A percentile compares a stretch with the other conserved stretches of the same genome.
phyloP scores from a whole-genome alignment of 1,284 basidiomycete species.

The Porodaedalea pini region DNA sequence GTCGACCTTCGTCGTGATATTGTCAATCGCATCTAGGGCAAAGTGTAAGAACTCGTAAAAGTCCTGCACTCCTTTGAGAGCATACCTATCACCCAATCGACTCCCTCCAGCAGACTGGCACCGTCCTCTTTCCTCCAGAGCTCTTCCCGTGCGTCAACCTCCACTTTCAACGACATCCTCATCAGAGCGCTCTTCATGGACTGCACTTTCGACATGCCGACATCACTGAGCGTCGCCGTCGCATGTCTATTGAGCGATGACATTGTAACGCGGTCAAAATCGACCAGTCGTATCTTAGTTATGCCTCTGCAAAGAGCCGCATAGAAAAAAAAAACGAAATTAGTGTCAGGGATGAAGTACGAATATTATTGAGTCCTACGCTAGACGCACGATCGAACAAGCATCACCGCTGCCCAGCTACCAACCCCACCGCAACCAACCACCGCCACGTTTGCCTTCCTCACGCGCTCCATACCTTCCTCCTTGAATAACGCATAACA shows the following conservation, averaged over 20 bases:
- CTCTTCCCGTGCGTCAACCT: constrained; percentile 80
- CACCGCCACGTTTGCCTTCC: constrained; percentile 78
- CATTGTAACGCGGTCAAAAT: constrained; percentile 93
- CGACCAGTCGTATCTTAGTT: constrained; percentile 68
- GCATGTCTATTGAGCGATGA: constrained; percentile 94
- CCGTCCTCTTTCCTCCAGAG: constrained; percentile 80
- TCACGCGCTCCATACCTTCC: constrained; percentile 79
- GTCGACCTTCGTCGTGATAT: constrained; percentile 93
- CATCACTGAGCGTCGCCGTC: constrained; percentile 86
- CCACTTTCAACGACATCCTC: constrained; percentile 66
- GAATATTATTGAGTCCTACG: background rate
- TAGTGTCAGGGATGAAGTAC: background rate
- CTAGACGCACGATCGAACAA: constrained; percentile 73
- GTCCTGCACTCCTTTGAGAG: constrained; percentile 9
- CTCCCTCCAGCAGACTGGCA: constrained; percentile 68
- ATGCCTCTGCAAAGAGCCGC: constrained; percentile 51
- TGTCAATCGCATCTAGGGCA: constrained; percentile 85
- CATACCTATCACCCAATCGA: constrained; percentile 86
- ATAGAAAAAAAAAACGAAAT: background rate
- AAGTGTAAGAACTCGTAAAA: constrained; percentile 19
- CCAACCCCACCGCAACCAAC: constrained; percentile 97
- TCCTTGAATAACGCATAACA: constrained; percentile 97
- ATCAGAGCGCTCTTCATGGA: constrained; percentile 73
- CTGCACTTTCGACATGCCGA: constrained; percentile 92
- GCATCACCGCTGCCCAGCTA: constrained; percentile 93